Evolutionary conservation across 257 asterid genomes (phyloP).

Genomic region (Euphrasia confusa): DNA sequence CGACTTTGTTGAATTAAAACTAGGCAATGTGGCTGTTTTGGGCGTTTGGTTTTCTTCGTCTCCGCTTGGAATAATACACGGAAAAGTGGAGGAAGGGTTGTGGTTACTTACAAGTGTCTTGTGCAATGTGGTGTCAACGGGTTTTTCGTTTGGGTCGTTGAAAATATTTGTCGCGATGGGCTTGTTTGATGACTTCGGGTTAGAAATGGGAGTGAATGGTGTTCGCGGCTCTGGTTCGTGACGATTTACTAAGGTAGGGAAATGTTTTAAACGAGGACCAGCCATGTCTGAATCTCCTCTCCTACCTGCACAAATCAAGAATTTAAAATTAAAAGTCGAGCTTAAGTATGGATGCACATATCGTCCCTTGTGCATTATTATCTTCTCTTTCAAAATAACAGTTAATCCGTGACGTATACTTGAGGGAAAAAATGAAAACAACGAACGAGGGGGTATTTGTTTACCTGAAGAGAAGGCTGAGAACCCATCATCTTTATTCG

Average conservation of each 20-base stretch:
- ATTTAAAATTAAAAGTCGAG: background rate
- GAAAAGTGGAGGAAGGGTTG: constrained; percentile 50
- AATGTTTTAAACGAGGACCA: constrained; percentile 42
- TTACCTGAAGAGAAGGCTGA: constrained; percentile 58
- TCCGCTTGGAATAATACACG: constrained; percentile 29
- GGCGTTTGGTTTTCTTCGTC: constrained; percentile 74
- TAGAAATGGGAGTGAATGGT: constrained; percentile 80
- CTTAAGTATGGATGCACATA: background rate
- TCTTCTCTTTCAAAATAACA: background rate
- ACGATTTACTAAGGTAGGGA: constrained; percentile 23
- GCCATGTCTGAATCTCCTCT: constrained; percentile 62
- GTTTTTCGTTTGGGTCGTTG: constrained; percentile 48
- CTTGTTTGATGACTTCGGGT: constrained; percentile 56
- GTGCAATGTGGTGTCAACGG: constrained; percentile 37
- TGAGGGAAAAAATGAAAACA: no score
- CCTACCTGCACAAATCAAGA: constrained; percentile 40
- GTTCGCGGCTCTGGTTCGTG: constrained; percentile 46
- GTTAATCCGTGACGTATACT: background rate
- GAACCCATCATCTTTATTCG: constrained; percentile 40
- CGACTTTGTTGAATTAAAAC: constrained; percentile 26
- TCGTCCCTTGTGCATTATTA: background rate
- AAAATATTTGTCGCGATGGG: constrained; percentile 42
- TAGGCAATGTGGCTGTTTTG: constrained; percentile 40
- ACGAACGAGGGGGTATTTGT: no score
- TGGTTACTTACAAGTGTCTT: constrained; percentile 39